phyloP scores from a whole-genome alignment of 2,329 filamentous ascomycete species.

The Thielaviopsis musarum region DNA sequence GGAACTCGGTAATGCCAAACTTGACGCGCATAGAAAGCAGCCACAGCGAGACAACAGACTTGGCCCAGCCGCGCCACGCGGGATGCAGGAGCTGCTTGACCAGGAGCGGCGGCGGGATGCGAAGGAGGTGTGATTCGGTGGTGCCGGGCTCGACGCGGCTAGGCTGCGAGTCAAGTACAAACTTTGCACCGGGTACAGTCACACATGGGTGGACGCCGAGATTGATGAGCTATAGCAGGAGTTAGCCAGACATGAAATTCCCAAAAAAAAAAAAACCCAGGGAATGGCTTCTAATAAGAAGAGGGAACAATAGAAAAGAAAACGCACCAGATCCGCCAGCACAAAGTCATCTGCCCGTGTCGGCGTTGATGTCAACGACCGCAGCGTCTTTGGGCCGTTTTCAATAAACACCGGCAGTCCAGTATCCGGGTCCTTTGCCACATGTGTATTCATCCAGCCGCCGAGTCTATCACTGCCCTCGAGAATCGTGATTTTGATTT shows the following conservation, averaged over 20 bases:
- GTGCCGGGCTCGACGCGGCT: background rate
- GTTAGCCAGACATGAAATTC: too few species aligned
- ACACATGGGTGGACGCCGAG: conserved; percentile 9
- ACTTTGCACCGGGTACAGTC: conserved; percentile 7
- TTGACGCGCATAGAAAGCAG: conserved; percentile 8
- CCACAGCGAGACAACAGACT: conserved; percentile 9
- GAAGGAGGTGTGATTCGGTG: conserved; percentile 37
- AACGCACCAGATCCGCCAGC: conserved; percentile 51
- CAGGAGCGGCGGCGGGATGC: conserved; percentile 18
- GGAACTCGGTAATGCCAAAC: conserved; percentile 15
- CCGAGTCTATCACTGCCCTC: conserved; percentile 51
- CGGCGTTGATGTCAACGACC: conserved; percentile 28
- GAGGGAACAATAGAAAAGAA: background rate
- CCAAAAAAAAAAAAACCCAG: too few species aligned
- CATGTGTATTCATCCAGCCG: conserved; percentile 66
- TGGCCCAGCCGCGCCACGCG: conserved; percentile 10
- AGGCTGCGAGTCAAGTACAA: conserved; percentile 4
- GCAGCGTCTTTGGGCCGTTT: conserved; percentile 57
- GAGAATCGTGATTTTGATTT: conserved; percentile 10
- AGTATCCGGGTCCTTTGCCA: conserved; percentile 25
- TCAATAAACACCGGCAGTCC: conserved; percentile 9
- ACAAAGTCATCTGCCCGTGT: conserved; percentile 43
- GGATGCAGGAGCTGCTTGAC: conserved; percentile 8
- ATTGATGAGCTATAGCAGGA: conserved; percentile 1
- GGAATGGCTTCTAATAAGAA: too few species aligned